Conservation (phyloP, 768 basidiomycete species). For the Fomitopsis pulvina region DNA sequence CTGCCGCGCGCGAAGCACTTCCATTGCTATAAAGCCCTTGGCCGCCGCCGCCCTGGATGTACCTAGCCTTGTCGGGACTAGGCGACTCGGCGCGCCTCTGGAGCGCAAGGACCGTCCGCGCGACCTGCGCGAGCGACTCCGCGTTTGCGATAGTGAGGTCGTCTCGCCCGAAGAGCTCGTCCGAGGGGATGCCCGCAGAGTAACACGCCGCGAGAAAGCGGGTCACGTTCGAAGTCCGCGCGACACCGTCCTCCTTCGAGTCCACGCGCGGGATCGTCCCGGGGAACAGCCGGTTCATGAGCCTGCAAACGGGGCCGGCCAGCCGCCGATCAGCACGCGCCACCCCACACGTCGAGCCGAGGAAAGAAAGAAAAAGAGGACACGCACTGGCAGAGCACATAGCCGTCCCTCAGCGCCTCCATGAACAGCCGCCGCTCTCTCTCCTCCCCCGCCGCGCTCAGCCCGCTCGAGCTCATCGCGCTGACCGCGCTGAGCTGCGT, state of each 20-base stretch:
- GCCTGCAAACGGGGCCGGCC: constrained; percentile 35
- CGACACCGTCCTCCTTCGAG: constrained; percentile 57
- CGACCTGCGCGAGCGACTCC: constrained; percentile 65
- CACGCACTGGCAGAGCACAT: constrained; percentile 85
- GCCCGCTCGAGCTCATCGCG: constrained; percentile 24
- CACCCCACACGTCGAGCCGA: neutral
- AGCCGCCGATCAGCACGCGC: too few species aligned
- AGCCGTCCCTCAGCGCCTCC: constrained; percentile 78
- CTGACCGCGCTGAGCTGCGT: constrained; percentile 27
- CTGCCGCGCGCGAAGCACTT: constrained; percentile 40
- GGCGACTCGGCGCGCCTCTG: constrained; percentile 56
- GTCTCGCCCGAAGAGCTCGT: constrained; percentile 62
- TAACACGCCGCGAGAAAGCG: constrained; percentile 75
- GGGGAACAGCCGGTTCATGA: constrained; percentile 73
- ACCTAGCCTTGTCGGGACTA: constrained; percentile 37
- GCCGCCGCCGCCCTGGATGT: constrained; percentile 30
- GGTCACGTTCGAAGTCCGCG: constrained; percentile 64
- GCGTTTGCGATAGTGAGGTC: constrained; percentile 57
- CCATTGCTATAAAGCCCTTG: constrained; percentile 19
- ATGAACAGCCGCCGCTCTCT: constrained; percentile 66
- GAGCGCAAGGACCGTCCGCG: constrained; percentile 64
- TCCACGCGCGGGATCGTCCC: constrained; percentile 56
- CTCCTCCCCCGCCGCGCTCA: constrained; percentile 59
- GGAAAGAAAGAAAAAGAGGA: constrained; percentile 7
- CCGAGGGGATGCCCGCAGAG: constrained; percentile 52